Evolutionary conservation across 106 monocot species (phyloP), one percentile per base, ranked within the genome.

Genomic region (Xerophyta viscosa): DNA sequence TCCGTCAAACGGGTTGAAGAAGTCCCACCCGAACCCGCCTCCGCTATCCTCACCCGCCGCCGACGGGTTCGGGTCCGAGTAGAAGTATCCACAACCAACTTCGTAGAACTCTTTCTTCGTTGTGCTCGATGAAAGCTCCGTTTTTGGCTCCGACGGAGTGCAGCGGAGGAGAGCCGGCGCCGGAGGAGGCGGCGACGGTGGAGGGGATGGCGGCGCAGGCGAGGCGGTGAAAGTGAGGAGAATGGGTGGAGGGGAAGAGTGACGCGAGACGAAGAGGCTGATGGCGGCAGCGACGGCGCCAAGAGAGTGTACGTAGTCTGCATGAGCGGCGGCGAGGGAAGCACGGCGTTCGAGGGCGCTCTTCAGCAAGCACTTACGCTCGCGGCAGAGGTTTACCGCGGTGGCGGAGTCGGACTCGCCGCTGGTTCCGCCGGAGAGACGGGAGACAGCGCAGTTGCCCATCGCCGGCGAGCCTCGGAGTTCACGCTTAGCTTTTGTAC

Each of bases 1-100:
- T 3, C 78, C 78, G 36, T 77, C 77, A 62, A 99, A 99, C 14
- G 98, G 98, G 62, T 99, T 82, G 31, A 99, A 99, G 54, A 90
- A 99, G 33, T 99, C 98, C 98, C 98, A 99, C 52, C 86, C 98
- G 31, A 66, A 79, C 1, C 48, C 67, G 56, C 56, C 56, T 51
- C 23, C 31, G 17, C 61, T 15, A 39, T 15, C 6, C 15, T 15
- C 39, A 39, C 61, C 28, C 10, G 64, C 42, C 22, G 56, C 61
- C 29, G 66, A 63, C 24, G 76, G 66, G 26, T 67, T 49, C 46
- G 65, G 15, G 47, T 36, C 41, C 52, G 55, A 2, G 49, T 59
- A 81, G 42, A 65, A 81, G 51, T 77, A 92, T 25, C 58, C 65
- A 31, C 58, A 73, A 30, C 65, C 54, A 71, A 70, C 56, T 29